Evolutionary conservation across 176 grass and related monocot species (phyloP).

Genomic region (Cenchrus fungigraminus): DNA sequence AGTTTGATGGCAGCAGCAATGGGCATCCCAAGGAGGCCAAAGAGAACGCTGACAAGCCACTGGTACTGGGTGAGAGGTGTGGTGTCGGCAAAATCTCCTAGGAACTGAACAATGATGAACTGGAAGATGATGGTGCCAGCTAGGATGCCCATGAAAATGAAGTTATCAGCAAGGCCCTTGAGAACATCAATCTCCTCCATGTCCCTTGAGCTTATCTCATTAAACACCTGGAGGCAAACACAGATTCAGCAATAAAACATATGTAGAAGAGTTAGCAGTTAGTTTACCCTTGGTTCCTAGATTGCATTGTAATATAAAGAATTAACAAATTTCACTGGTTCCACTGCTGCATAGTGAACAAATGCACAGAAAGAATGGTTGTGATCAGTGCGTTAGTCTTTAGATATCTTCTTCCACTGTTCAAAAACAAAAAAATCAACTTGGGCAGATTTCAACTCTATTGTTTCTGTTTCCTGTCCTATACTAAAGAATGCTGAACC

Average conservation of each 20-base stretch:
- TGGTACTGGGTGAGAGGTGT: constrained; percentile 56
- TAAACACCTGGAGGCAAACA: constrained; percentile 68
- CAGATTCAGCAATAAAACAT: not conserved
- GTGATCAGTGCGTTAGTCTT: not conserved
- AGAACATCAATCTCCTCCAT: constrained; percentile 87
- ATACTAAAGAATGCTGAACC: not conserved
- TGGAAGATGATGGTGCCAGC: constrained; percentile 64
- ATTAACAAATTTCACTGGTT: not conserved
- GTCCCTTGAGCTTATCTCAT: constrained; percentile 86
- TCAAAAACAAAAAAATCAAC: not conserved
- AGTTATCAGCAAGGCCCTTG: constrained; percentile 65
- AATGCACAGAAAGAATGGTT: not conserved
- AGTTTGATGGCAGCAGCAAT: constrained; percentile 74
- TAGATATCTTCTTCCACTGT: not conserved
- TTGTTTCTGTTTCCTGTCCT: not conserved
- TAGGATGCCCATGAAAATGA: constrained; percentile 72
- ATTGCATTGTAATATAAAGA: not conserved
- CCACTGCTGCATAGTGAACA: not conserved
- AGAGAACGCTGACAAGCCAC: constrained; percentile 61
- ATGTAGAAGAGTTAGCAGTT: not conserved
- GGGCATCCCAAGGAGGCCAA: constrained; percentile 89
- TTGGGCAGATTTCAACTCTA: constrained; percentile 5
- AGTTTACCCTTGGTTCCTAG: not conserved
- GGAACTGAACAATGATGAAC: constrained; percentile 86
- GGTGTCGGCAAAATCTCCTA: constrained; percentile 84